Evolutionary conservation across 805 yeast genomes (phyloP).

Genomic region (Metschnikowia similis): DNA sequence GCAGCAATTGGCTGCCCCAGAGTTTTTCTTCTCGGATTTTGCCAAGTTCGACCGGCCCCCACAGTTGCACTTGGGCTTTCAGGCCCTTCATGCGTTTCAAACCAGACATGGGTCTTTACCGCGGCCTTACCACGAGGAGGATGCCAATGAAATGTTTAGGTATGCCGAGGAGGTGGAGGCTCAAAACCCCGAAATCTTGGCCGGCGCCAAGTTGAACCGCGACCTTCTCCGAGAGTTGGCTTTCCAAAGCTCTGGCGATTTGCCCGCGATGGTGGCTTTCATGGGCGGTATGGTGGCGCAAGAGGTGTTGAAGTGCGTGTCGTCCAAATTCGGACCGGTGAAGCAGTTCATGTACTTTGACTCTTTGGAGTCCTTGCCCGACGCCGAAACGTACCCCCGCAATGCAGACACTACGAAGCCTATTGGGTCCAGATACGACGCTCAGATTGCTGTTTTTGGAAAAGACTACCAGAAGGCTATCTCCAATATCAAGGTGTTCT

Average conservation of each 20-base stretch:
- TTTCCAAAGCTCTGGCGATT: conserved; percentile 85
- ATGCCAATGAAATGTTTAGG: conserved; percentile 62
- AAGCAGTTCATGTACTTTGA: conserved; percentile 92
- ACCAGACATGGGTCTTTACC: conserved; percentile 67
- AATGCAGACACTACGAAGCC: conserved; percentile 71
- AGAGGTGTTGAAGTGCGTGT: conserved; percentile 90
- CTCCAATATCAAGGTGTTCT: conserved; percentile 74
- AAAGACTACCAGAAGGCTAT: conserved; percentile 65
- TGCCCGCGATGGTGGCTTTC: conserved; percentile 85
- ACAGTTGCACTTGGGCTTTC: conserved; percentile 88
- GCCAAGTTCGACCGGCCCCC: conserved; percentile 93
- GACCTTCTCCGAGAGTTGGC: conserved; percentile 67
- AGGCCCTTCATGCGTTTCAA: conserved; percentile 77
- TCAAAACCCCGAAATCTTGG: conserved; percentile 54
- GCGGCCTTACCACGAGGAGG: conserved; percentile 67
- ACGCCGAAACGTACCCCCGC: conserved; percentile 52
- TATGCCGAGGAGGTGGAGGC: conserved; percentile 56
- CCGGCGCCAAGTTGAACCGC: conserved; percentile 54
- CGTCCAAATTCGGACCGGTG: conserved; percentile 92
- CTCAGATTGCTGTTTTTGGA: conserved; percentile 95
- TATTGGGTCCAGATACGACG: conserved; percentile 78
- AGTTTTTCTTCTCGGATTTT: conserved; percentile 74
- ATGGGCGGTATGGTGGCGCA: conserved; percentile 95
- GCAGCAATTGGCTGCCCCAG: conserved; percentile 72
- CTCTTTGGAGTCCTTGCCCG: conserved; percentile 86